Evolutionary conservation across 148 eudicot genomes (phyloP).

Genomic region (Talinum fruticosum): DNA sequence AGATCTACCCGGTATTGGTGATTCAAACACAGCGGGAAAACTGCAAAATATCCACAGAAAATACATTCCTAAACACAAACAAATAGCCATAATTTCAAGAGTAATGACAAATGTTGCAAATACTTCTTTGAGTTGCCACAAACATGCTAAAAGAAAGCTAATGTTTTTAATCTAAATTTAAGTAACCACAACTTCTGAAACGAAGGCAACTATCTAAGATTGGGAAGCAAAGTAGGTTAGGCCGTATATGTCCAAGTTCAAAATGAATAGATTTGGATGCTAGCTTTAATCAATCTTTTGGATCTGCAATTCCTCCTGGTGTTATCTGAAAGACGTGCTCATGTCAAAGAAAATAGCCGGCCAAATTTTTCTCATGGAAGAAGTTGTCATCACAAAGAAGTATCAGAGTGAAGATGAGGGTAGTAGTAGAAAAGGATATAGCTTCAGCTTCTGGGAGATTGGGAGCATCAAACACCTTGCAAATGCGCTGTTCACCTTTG

Average conservation of each 20-base stretch:
- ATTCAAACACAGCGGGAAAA: too few species aligned
- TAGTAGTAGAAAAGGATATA: slow-evolving; percentile 54
- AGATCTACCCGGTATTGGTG: too few species aligned
- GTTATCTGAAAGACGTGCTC: slow-evolving; percentile 90
- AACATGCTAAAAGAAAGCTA: not conserved
- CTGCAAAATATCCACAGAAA: not conserved
- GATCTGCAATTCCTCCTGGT: slow-evolving; percentile 93
- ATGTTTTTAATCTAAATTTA: not conserved
- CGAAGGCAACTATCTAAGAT: not conserved
- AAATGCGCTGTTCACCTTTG: slow-evolving; percentile 92
- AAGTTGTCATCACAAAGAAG: not conserved
- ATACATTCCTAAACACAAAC: not conserved
- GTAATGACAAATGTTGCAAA: not conserved
- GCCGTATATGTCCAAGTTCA: not conserved
- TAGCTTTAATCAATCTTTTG: slow-evolving; percentile 64
- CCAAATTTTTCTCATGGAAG: not conserved
- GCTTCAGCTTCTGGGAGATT: slow-evolving; percentile 98
- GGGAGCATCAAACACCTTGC: slow-evolving; percentile 97
- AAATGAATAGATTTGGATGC: not conserved
- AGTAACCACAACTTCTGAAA: slow-evolving; percentile 7
- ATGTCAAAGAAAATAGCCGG: slow-evolving; percentile 36
- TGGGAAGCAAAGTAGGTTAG: not conserved
- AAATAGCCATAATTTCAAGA: too few species aligned
- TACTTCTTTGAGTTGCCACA: not conserved
- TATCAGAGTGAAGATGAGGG: not conserved